These are phyloP conservation scores for Fusarium transvaalense DNA, from an alignment of 2,329 filamentous ascomycete species.

Conservation along the genomic window DNA sequence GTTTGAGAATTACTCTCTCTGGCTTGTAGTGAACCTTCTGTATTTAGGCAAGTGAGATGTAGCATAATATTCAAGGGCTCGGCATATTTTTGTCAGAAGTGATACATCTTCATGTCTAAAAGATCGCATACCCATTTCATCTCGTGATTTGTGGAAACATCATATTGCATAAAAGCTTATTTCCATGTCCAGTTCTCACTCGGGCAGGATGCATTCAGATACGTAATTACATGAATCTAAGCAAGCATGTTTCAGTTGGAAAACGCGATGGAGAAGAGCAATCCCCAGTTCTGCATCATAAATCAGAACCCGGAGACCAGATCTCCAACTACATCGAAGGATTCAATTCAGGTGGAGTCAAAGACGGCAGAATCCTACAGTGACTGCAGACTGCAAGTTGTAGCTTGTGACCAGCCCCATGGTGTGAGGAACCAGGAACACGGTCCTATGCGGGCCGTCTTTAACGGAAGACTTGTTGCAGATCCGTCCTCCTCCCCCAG, in stretches of 20 bases:
- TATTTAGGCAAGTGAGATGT: not conserved
- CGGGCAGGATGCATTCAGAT: not conserved
- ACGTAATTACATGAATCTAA: not conserved
- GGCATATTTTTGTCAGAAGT: not conserved
- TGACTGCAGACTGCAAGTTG: not conserved
- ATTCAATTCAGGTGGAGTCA: not conserved
- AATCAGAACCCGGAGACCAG: not conserved
- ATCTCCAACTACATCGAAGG: not conserved
- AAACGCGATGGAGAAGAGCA: too few relatives aligned
- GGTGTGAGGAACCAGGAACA: conserved; percentile 8
- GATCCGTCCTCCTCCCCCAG: not conserved
- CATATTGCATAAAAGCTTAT: not conserved
- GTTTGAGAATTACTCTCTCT: too few relatives aligned
- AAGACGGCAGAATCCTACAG: not conserved
- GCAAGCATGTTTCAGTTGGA: not conserved
- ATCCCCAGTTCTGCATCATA: not conserved
- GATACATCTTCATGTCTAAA: not conserved
- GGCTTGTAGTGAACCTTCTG: too few relatives aligned
- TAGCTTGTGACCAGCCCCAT: not conserved
- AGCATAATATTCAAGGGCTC: not conserved
- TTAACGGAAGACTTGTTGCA: not conserved
- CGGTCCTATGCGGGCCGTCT: not conserved
- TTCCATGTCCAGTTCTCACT: too few relatives aligned
- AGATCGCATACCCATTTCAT: not conserved
- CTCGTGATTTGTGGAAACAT: not conserved